Conservation (phyloP, 2,329 filamentous ascomycete genomes). For the Thelonectria discophora region DNA sequence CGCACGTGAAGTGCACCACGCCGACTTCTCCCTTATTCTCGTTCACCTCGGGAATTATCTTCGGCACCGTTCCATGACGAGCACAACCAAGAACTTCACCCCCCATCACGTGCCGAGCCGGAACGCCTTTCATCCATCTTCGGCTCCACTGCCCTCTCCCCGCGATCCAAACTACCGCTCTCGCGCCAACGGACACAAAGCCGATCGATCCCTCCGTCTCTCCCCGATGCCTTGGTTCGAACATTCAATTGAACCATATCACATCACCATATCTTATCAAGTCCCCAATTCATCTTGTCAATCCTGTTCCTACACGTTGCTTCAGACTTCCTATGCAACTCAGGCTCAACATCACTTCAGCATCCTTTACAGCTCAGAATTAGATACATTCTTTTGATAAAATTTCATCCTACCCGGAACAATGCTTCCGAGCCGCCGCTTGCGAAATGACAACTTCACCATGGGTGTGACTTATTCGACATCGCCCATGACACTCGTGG, state of each 20-base stretch:
- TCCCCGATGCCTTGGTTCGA: neutral
- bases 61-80: constrained; percentile 34
- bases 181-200: constrained; percentile 26
- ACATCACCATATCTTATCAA: neutral
- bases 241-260: neutral
- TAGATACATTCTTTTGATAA: neutral
- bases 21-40: neutral
- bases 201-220: constrained; percentile 22
- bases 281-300: neutral
- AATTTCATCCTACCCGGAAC: neutral
- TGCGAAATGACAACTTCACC: neutral
- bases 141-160: constrained; percentile 20
- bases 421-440: neutral
- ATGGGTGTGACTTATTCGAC: too few species aligned
- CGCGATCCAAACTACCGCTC: constrained; percentile 10
- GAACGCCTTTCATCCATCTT: constrained; percentile 34
- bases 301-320: too few species aligned
- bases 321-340: too few species aligned
- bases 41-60: constrained; percentile 26
- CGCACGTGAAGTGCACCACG: neutral
- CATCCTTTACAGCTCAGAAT: too few species aligned
- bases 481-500: too few species aligned
- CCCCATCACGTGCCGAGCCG: constrained; percentile 38
- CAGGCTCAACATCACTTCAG: too few species aligned
- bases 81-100: constrained; percentile 3